A percentile compares a stretch with the other conserved stretches of the same genome.
phyloP scores from a whole-genome alignment of 352 stramenopile species.

The Globisporangium cylindrosporum region DNA sequence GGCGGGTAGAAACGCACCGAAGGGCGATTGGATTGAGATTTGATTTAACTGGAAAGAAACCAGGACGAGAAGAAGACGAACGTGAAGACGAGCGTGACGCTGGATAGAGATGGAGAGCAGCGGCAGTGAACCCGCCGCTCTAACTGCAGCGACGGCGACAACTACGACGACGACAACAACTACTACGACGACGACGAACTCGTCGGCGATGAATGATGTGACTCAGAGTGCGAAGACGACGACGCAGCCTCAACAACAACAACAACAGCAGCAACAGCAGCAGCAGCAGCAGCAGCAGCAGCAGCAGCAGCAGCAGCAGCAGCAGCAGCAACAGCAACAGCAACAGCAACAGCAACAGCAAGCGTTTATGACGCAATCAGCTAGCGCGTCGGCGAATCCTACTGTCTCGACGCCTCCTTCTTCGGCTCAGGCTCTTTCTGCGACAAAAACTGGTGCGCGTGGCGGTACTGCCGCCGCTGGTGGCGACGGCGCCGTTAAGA shows the following conservation, averaged over 20 bases:
- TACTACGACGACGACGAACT: not conserved
- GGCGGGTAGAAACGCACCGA: constrained; percentile 4
- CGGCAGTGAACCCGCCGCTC: not conserved
- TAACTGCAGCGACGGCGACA: not conserved
- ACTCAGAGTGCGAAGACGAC: constrained; percentile 1
- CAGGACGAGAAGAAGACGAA: not conserved
- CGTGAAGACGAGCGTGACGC: not conserved
- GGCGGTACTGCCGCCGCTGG: not conserved
- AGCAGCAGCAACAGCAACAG: constrained; percentile 12
- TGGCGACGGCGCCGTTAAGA: not conserved
- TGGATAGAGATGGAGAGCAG: constrained; percentile 5
- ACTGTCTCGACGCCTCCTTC: too few relatives aligned
- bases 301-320: constrained; percentile 3
- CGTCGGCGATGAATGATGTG: not conserved
- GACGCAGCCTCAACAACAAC: not conserved
- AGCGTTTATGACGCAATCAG: not conserved
- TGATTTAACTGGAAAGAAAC: not conserved
- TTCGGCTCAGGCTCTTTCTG: not conserved
- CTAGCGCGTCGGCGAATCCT: not conserved
- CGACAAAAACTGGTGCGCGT: not conserved
- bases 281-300: constrained; percentile 4
- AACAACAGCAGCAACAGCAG: constrained; percentile 8
- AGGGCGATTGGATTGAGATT: not conserved
- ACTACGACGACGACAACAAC: not conserved
- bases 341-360: constrained; percentile 6